Base-by-base conservation (phyloP, 176 grass and related monocot genomes). In the Oryza officinalis region DNA sequence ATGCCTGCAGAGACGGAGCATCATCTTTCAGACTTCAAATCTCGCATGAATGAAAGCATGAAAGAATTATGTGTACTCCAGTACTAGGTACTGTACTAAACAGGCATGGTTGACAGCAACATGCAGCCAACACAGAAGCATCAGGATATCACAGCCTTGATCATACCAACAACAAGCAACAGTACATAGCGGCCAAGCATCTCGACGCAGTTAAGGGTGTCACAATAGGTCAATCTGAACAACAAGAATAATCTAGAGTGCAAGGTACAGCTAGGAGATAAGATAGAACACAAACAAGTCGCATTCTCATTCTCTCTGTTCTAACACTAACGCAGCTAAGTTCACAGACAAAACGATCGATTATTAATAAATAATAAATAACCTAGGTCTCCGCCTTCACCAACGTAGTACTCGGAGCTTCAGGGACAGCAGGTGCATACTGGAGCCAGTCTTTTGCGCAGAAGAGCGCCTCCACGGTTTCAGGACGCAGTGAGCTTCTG, bases 391-490 rank as follows among this genome's bases (percentile, higher is more conserved):
- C 91, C 26, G 77, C 40, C 84, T 94, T 94, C 65, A 90, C 79
- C 27, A 61, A 35, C 6, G 65, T 31, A 63, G 83, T 70, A 69
- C 88, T 30, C 0, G 91, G 71, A 5, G 65, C 72, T 69, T 94
- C 89, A 3, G 69, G 18, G 23, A 65, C 14, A 18, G 78, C 46
- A 0, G 91, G 89, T 17, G 81, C 61, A 72, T 88, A 90, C 83
- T 94, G 94, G 43, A 97, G 87, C 91, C 94, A 97, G 67, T 97
- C 91, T 77, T 92, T 97, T 4, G 94, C 20, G 17, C 91, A 94
- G 79, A 97, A 85, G 28, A 97, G 87, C 0, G 94, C 89, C 87
- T 97, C 89, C 82, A 92, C 94, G 25, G 63, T 89, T 63, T 94
- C 94, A 67, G 94, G 94, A 77, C 89, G 89, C 47, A 97, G 43